phyloP scores from a whole-genome alignment of 208 protist species.

The Jaenimonas drosophilae region DNA sequence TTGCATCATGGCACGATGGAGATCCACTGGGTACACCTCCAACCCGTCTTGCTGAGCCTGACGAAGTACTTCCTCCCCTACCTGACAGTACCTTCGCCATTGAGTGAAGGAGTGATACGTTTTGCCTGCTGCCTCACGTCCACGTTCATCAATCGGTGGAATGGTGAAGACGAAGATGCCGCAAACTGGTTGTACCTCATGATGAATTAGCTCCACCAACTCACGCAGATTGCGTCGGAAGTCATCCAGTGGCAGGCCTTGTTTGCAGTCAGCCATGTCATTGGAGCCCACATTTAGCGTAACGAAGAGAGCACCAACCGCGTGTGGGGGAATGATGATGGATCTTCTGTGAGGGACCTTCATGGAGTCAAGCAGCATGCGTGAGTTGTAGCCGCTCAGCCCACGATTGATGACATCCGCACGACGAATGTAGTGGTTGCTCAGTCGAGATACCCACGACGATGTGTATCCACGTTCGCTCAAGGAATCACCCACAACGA shows the following conservation, averaged over 20 bases:
- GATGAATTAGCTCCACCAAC: constrained; percentile 18
- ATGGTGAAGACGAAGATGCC: constrained; percentile 29
- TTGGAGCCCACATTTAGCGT: constrained; percentile 30
- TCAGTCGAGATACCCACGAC: constrained; percentile 16
- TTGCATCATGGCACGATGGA: constrained; percentile 9
- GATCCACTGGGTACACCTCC: constrained; percentile 9
- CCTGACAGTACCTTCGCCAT: constrained; percentile 7
- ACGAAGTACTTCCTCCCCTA: too few relatives aligned
- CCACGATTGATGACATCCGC: constrained; percentile 29
- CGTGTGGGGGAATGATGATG: constrained; percentile 11
- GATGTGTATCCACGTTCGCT: constrained; percentile 19
- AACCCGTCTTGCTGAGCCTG: constrained; percentile 3
- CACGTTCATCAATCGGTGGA: constrained; percentile 24
- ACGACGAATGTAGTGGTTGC: constrained; percentile 21
- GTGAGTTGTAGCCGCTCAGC: constrained; percentile 37
- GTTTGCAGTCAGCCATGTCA: constrained; percentile 9
- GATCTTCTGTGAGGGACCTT: too few relatives aligned
- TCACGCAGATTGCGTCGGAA: constrained; percentile 16
- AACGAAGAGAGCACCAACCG: constrained; percentile 16
- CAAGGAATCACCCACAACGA: constrained; percentile 34
- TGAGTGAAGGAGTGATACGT: neutral
- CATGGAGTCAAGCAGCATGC: constrained; percentile 13
- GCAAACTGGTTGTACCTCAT: constrained; percentile 9
- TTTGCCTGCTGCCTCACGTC: too few relatives aligned
- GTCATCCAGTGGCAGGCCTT: constrained; percentile 19